Evolutionary conservation across 768 basidiomycete genomes (phyloP), one percentile per base, ranked within the genome.

Genomic region (Psilocybe tampanensis): DNA sequence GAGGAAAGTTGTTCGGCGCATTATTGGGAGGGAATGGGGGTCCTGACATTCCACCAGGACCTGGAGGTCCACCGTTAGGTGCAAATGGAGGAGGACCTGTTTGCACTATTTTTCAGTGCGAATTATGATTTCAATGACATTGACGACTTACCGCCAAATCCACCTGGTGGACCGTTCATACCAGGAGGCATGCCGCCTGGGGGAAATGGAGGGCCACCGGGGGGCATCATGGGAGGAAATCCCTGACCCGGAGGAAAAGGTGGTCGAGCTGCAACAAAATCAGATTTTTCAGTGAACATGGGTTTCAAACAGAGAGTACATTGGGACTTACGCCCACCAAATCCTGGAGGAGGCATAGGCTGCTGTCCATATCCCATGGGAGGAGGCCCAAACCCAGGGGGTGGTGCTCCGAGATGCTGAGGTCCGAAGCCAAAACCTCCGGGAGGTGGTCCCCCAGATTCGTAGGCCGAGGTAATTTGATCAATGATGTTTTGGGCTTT

Each of bases 401-500:
- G 76, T 11, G 86, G 84, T 1, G 74, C 80, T 50, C 80, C 83
- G 49, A 92, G 77, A 71, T 92, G 90, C 58, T 90, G 90, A 39
- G 91, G 90, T 21, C 90, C 90, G 63, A 92, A 92, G 8, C 90
- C 90, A 60, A 93, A 94, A 3, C 92, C 92, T 50, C 92, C 92
- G 11, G 90, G 90, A 62, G 92, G 92, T 39, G 92, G 92, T 2
- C 90, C 90, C 50, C 88, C 86, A 24, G 82, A 83, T 74, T 98
- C 96, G 68, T 96, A 97, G 22, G 91, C 88, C 19, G 90, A 87
- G 34, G 94, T 95, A 73, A 99, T 98, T 73, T 96, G 93, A 82
- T 99, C 96, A 70, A 99, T 98, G 70, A 98, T 94, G 66, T 78
- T 94, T 73, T 99, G 97, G 17, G 96, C 95, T 73, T 96, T 96